Conservation (phyloP, 352 stramenopile genomes). For the Phytophthora pistaciae region DNA sequence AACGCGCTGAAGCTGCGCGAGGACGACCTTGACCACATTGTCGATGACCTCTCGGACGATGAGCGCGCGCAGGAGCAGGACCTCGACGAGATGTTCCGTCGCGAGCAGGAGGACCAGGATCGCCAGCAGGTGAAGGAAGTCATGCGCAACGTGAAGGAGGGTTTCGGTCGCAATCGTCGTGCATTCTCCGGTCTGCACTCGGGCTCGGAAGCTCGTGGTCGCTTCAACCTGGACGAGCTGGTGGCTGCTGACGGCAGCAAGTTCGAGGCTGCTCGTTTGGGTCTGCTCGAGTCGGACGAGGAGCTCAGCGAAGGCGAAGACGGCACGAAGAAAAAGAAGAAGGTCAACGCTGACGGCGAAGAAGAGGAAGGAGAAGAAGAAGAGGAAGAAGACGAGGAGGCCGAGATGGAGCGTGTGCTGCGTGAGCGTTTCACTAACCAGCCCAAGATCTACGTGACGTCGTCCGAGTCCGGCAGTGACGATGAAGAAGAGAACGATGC, state of each 20-base stretch:
- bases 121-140: constrained; percentile 82
- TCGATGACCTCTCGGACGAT: constrained; percentile 88
- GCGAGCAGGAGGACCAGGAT: constrained; percentile 75
- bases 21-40: constrained; percentile 86
- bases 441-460: constrained; percentile 90
- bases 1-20: constrained; percentile 78
- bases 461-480: constrained; percentile 81
- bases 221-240: constrained; percentile 86
- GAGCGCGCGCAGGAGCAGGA: constrained; percentile 73
- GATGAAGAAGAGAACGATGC: constrained; percentile 47
- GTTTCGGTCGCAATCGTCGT: constrained; percentile 85
- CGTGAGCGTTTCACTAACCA: constrained; percentile 79
- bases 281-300: constrained; percentile 84
- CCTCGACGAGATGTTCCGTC: constrained; percentile 79
- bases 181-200: constrained; percentile 68
- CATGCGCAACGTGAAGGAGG: constrained; percentile 91
- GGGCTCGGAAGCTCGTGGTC: constrained; percentile 67
- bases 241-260: constrained; percentile 85
- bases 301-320: constrained; percentile 70
- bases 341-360: constrained; percentile 31
- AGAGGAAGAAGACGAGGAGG: constrained; percentile 81
- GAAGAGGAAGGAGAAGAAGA: constrained; percentile 43
- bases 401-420: constrained; percentile 83
- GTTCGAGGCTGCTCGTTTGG: constrained; percentile 78
- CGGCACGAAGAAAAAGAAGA: constrained; percentile 47